Percentiles rank a stretch among this genome's conserved stretches.
Evolutionary conservation across 1,284 basidiomycete genomes (phyloP).

Genomic region (Volvariella surrecta): DNA sequence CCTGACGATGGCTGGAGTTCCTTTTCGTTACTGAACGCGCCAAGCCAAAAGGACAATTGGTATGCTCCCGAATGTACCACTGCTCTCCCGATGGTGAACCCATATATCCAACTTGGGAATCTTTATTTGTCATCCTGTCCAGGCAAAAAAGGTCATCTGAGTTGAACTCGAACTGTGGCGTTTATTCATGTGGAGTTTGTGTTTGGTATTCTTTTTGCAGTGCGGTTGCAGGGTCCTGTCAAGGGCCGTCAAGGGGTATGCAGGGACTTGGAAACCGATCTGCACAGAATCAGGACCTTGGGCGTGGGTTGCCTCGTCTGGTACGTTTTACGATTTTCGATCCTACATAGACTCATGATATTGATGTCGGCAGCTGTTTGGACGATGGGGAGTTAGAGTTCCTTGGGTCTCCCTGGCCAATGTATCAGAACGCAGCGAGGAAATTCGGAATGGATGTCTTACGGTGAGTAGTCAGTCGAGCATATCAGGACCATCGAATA

Average conservation of each 20-base stretch:
- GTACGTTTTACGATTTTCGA: constrained; percentile 31
- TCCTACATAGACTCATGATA: neutral
- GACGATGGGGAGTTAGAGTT: constrained; percentile 82
- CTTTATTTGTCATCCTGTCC: constrained; percentile 89
- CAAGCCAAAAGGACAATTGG: too few relatives aligned
- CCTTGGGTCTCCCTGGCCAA: constrained; percentile 77
- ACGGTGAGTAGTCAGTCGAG: constrained; percentile 22
- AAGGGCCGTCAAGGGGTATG: constrained; percentile 81
- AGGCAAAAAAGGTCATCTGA: constrained; percentile 75
- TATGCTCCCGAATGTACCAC: too few relatives aligned
- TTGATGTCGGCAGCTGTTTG: constrained; percentile 50
- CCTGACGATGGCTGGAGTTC: too few relatives aligned
- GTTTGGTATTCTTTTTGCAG: constrained; percentile 26
- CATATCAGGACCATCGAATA: constrained; percentile 7
- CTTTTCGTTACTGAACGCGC: too few relatives aligned
- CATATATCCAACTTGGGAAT: constrained; percentile 62
- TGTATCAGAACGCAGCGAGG: constrained; percentile 61
- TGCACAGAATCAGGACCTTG: constrained; percentile 67
- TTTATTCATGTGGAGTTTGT: neutral
- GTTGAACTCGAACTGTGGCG: neutral
- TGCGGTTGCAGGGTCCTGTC: constrained; percentile 76
- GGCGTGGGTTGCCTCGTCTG: constrained; percentile 83
- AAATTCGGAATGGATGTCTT: constrained; percentile 72
- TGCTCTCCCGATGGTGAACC: constrained; percentile 6
- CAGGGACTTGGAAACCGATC: constrained; percentile 72